Base-by-base conservation (phyloP, 1,284 basidiomycete species). In the Salmacisia buchloeana region DNA sequence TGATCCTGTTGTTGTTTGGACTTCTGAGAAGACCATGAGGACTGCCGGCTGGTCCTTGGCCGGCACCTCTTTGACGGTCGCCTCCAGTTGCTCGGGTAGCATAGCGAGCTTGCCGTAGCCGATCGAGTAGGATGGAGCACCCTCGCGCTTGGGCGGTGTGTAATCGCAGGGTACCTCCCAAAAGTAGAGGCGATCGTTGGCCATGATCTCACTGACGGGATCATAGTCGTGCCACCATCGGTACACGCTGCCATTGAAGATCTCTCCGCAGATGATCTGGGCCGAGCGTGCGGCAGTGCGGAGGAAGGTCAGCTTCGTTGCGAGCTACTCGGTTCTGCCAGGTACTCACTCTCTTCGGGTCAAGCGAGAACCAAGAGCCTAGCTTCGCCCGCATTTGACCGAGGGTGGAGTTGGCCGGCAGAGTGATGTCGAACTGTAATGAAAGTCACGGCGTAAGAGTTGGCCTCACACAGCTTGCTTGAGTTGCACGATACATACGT, bases 141-240 rank as follows among this genome's bases (percentile, higher is more conserved):
- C 25, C 33, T 46, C 39, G 21, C 35, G 35, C 35, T 27, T 60
- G 33, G 73, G 71, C 34, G 67, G 13, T 10, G 64, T 58, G 18
- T 69, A 66, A 2, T 66, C 63, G 21, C 43, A 43, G 0, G 69
- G 64, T 3, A 74, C 61, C 56, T 79, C 74, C 68, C 70, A 79
- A 36, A 77, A 67, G 59, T 72, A 78, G 34, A 72, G 64, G 56
- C 66, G 64, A 66, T 79, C 77, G 52, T 62, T 67, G 2, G 68
- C 54, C 31, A 67, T 68, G 63, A 79, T 72, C 56, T 74, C 73
- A 33, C 67, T 61, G 31, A 78, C 66, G 7, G 71, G 69, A 39
- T 77, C 76, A 63, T 74, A 78, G 61, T 76, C 74, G 29, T 70
- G 64, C 58, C 70, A 63, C 70, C 74, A 73, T 46, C 70, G 71